These are phyloP conservation scores for Mycogone perniciosa DNA, from an alignment of 2,329 filamentous ascomycete genomes.

Conservation along the genomic window DNA sequence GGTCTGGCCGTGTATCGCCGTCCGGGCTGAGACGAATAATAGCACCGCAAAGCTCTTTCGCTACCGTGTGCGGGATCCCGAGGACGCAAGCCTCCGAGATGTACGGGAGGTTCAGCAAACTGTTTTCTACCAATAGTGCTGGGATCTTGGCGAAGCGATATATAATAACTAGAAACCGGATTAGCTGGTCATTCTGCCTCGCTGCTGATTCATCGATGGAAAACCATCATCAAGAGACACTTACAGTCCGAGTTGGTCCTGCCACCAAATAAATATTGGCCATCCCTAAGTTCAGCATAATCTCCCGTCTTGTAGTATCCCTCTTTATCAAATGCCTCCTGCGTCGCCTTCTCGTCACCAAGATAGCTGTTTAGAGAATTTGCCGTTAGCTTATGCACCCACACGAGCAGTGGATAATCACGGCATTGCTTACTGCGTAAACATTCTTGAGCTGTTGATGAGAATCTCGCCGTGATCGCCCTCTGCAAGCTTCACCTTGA, in stretches of 20 bases:
- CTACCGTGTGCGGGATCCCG: not conserved
- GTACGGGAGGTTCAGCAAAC: not conserved
- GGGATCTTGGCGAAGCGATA: not conserved
- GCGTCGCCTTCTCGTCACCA: not conserved
- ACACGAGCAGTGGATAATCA: not conserved
- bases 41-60: not conserved
- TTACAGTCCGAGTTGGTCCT: not conserved
- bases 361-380: not conserved
- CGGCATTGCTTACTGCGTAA: conserved; percentile 6
- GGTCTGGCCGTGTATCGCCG: not conserved
- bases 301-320: conserved; percentile 2
- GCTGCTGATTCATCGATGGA: not conserved
- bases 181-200: not conserved
- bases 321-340: not conserved
- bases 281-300: not conserved
- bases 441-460: conserved; percentile 1
- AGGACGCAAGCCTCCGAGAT: conserved; percentile 2
- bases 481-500: not conserved
- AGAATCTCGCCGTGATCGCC: not conserved
- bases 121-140: not conserved
- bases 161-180: not conserved
- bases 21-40: not conserved
- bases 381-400: not conserved
- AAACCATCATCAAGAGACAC: not conserved
- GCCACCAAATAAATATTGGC: not conserved